Percentiles rank a stretch among this genome's conserved stretches.
Evolutionary conservation across 768 basidiomycete species (phyloP).

Genomic region (Termitomyces titanicus): DNA sequence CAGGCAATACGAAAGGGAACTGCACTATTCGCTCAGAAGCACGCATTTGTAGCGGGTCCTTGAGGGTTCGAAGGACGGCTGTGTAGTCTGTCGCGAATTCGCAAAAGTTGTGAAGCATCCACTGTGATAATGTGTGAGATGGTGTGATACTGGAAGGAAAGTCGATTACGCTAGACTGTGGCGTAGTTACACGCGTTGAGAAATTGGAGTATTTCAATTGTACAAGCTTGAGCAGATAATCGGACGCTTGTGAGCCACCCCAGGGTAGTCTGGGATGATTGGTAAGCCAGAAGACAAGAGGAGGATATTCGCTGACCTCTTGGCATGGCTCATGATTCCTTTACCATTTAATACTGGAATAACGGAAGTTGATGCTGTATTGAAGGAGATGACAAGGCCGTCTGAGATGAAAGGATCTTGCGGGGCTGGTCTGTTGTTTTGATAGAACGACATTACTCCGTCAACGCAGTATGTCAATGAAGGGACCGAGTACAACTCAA

Average conservation of each 20-base stretch:
- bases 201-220: slow-evolving; percentile 96
- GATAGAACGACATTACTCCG: slow-evolving; percentile 88
- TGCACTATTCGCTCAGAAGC: slow-evolving; percentile 73
- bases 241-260: slow-evolving; percentile 87
- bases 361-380: slow-evolving; percentile 86
- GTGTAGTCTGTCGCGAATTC: slow-evolving; percentile 80
- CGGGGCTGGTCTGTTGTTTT: slow-evolving; percentile 47
- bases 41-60: slow-evolving; percentile 62
- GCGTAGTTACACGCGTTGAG: slow-evolving; percentile 73
- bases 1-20: slow-evolving; percentile 73
- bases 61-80: slow-evolving; percentile 59
- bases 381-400: slow-evolving; percentile 88
- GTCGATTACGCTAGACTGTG: slow-evolving; percentile 71
- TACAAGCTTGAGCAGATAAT: slow-evolving; percentile 88
- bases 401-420: slow-evolving; percentile 48
- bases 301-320: slow-evolving; percentile 50
- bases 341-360: slow-evolving; percentile 84
- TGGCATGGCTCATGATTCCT: slow-evolving; percentile 80
- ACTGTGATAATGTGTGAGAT: slow-evolving; percentile 41
- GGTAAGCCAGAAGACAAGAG: not conserved
- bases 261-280: slow-evolving; percentile 72
- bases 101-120: slow-evolving; percentile 88
- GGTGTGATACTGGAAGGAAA: not conserved
- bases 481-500: slow-evolving; percentile 88
- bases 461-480: slow-evolving; percentile 87